Percentiles rank a stretch among this genome's conserved stretches.
Conservation (phyloP, 73 alveolate species). For the Symbiodinium natans region DNA sequence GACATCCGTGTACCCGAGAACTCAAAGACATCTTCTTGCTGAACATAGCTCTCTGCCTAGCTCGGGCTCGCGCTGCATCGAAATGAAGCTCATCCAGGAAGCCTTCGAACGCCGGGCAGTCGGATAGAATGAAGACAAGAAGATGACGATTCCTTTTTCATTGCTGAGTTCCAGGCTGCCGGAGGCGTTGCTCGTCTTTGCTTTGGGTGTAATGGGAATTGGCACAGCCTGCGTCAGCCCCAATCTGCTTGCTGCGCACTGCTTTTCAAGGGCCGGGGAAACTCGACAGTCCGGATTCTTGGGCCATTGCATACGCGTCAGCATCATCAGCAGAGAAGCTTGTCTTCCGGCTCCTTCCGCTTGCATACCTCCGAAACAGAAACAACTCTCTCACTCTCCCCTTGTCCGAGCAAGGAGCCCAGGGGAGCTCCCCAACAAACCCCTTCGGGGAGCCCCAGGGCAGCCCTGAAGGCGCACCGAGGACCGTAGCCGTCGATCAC, state of each 20-base stretch:
- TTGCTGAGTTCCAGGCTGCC: not conserved
- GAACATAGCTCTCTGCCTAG: not conserved
- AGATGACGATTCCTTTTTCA: too few species aligned
- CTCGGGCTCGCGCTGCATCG: not conserved
- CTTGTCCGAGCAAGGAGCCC: too few species aligned
- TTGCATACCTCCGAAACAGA: not conserved
- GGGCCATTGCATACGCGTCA: not conserved
- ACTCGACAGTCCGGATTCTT: not conserved
- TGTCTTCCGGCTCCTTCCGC: constrained; percentile 35
- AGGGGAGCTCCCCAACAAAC: too few species aligned
- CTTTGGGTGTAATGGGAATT: constrained; percentile 33
- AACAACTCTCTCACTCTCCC: not conserved
- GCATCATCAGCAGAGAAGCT: constrained; percentile 5
- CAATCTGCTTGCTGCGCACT: too few species aligned
- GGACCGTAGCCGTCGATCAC: not conserved
- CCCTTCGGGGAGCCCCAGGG: too few species aligned
- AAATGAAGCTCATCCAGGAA: constrained; percentile 31
- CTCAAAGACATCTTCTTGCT: too few species aligned
- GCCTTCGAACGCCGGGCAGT: not conserved
- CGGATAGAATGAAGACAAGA: too few species aligned
- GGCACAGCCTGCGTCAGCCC: constrained; percentile 30
- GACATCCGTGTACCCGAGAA: too few species aligned
- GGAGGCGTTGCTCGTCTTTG: not conserved
- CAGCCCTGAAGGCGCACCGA: not conserved
- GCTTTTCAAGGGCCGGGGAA: too few species aligned